Percentiles rank a stretch among this genome's conserved stretches.
These are phyloP conservation scores for Alternaria arbusti DNA, from an alignment of 2,329 filamentous ascomycete genomes.

Conservation along the genomic window DNA sequence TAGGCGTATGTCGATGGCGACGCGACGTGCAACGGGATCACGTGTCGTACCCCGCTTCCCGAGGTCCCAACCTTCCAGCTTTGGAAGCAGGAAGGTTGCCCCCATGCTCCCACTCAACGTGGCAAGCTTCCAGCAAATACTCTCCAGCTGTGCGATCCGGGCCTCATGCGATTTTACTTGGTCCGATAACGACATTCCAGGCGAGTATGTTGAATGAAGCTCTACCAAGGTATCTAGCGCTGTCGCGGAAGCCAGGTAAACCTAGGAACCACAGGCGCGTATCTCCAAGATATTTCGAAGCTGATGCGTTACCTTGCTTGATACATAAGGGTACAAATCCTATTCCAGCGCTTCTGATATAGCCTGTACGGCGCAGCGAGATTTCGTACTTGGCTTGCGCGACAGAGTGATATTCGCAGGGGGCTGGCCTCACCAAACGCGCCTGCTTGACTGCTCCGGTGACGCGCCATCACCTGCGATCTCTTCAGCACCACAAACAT, in stretches of 20 bases:
- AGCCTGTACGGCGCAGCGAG: background rate
- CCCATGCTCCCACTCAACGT: background rate
- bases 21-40: conserved; percentile 8
- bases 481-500: background rate
- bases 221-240: background rate
- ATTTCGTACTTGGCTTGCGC: background rate
- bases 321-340: background rate
- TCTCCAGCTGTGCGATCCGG: background rate
- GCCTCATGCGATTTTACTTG: background rate
- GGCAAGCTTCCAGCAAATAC: background rate
- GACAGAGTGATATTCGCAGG: background rate
- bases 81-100: background rate
- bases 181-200: background rate
- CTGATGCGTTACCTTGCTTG: background rate
- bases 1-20: conserved; percentile 15
- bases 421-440: background rate
- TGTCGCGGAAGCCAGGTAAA: background rate
- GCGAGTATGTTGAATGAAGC: background rate
- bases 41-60: conserved; percentile 18
- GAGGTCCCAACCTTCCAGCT: background rate
- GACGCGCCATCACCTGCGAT: background rate
- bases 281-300: background rate
- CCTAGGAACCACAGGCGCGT: background rate
- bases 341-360: background rate
- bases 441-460: background rate